Conservation (phyloP, 1,139 yeast genomes). For the Hemisphaericaspora xylofermentans region DNA sequence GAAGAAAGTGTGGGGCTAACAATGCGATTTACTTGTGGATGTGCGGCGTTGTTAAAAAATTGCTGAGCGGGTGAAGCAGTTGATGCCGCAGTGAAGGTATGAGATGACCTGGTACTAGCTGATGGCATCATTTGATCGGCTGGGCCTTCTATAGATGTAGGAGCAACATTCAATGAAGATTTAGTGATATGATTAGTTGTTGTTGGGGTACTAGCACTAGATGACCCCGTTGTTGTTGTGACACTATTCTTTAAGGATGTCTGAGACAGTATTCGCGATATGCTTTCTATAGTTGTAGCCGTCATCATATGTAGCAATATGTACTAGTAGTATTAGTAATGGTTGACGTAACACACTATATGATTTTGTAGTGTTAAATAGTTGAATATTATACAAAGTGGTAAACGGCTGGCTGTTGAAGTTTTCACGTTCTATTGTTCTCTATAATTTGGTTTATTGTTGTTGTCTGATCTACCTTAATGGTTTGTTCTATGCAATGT, state of each 20-base stretch:
- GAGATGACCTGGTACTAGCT: not conserved
- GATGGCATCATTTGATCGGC: not conserved
- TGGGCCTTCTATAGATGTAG: not conserved
- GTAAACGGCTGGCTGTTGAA: too few relatives aligned
- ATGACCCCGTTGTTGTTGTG: not conserved
- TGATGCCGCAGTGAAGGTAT: not conserved
- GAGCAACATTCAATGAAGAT: too few relatives aligned
- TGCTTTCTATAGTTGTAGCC: not conserved
- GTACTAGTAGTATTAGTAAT: not conserved
- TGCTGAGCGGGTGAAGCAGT: not conserved
- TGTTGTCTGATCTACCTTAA: not conserved
- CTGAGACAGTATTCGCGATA: not conserved
- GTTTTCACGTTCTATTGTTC: not conserved
- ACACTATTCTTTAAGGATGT: not conserved
- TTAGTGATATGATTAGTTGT: too few relatives aligned
- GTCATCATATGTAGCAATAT: not conserved
- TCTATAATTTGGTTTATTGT: not conserved
- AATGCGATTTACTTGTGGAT: not conserved
- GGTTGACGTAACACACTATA: not conserved
- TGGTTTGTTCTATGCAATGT: too few relatives aligned
- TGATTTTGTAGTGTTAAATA: not conserved
- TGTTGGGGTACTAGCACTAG: not conserved
- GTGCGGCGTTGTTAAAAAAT: not conserved
- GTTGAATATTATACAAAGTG: not conserved
- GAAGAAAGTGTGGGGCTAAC: conserved; percentile 1